phyloP scores from a whole-genome alignment of 805 yeast species.

The Candida golubevii region DNA sequence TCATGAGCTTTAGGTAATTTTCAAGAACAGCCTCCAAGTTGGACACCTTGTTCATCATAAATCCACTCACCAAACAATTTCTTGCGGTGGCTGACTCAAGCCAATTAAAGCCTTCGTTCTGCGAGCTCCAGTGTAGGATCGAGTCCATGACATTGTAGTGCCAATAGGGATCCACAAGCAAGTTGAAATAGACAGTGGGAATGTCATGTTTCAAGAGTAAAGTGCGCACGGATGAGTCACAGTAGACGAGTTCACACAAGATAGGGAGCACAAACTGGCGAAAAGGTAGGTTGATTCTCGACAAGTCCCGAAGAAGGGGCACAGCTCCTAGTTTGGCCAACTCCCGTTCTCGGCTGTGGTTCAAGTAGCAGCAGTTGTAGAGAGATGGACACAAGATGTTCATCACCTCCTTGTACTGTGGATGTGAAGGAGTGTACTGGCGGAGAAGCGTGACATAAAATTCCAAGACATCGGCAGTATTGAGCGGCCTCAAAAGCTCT shows the following conservation, averaged over 20 bases:
- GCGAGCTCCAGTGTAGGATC: slow-evolving; percentile 37
- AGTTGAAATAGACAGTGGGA: slow-evolving; percentile 33
- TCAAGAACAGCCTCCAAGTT: slow-evolving; percentile 43
- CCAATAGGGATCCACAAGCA: slow-evolving; percentile 52
- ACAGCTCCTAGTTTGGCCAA: slow-evolving; percentile 45
- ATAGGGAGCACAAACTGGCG: slow-evolving; percentile 52
- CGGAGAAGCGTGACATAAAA: slow-evolving; percentile 35
- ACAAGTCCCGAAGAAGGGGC: slow-evolving; percentile 39
- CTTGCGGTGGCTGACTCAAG: slow-evolving; percentile 24
- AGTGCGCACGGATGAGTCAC: slow-evolving; percentile 36
- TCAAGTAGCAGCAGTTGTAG: slow-evolving; percentile 50
- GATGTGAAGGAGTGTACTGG: slow-evolving; percentile 24
- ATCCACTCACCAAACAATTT: slow-evolving; percentile 35
- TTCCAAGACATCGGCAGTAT: slow-evolving; percentile 41
- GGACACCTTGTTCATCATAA: slow-evolving; percentile 35
- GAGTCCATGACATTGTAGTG: slow-evolving; percentile 54
- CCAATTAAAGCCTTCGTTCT: slow-evolving; percentile 20
- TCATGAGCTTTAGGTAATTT: slow-evolving; percentile 34
- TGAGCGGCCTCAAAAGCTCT: slow-evolving; percentile 28
- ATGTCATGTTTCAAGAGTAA: slow-evolving; percentile 36
- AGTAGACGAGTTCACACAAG: slow-evolving; percentile 48
- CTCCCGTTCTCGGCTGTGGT: slow-evolving; percentile 41
- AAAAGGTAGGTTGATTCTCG: slow-evolving; percentile 38
- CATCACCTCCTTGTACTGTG: slow-evolving; percentile 36
- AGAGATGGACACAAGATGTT: slow-evolving; percentile 46